Evolutionary conservation across 805 yeast species (phyloP).

Genomic region (Scheffersomyces lignosus): DNA sequence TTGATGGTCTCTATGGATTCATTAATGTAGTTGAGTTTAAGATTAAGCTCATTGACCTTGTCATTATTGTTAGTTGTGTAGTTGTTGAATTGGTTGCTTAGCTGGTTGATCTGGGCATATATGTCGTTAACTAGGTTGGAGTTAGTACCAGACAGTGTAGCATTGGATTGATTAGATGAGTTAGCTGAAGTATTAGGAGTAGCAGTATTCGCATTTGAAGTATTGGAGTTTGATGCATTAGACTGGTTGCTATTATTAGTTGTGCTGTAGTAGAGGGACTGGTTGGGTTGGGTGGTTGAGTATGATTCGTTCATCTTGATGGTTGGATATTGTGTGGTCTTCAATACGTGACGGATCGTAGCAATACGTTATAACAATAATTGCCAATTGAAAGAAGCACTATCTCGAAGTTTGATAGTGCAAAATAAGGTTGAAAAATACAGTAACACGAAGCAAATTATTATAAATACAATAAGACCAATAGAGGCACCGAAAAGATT

Average conservation of each 20-base stretch:
- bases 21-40: conserved; percentile 11
- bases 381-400: too few species aligned
- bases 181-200: conserved; percentile 1
- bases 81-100: conserved; percentile 14
- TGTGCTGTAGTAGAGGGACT: conserved; percentile 4
- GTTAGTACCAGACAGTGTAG: background rate
- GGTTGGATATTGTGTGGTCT: too few species aligned
- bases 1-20: conserved; percentile 12
- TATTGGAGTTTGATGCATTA: conserved; percentile 1
- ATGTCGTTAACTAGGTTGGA: conserved; percentile 6
- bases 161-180: background rate
- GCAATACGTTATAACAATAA: too few species aligned
- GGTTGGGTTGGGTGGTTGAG: conserved; percentile 1
- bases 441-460: too few species aligned
- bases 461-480: too few species aligned
- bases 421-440: too few species aligned
- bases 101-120: conserved; percentile 14
- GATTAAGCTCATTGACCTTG: conserved; percentile 20
- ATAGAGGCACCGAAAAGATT: too few species aligned
- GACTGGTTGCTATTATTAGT: conserved; percentile 1
- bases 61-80: conserved; percentile 19
- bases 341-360: too few species aligned
- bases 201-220: conserved; percentile 2
- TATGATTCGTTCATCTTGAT: conserved; percentile 7
- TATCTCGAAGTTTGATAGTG: too few species aligned